These are phyloP conservation scores for Fusarium acutatum DNA, from an alignment of 2,329 filamentous ascomycete species.

Conservation along the genomic window DNA sequence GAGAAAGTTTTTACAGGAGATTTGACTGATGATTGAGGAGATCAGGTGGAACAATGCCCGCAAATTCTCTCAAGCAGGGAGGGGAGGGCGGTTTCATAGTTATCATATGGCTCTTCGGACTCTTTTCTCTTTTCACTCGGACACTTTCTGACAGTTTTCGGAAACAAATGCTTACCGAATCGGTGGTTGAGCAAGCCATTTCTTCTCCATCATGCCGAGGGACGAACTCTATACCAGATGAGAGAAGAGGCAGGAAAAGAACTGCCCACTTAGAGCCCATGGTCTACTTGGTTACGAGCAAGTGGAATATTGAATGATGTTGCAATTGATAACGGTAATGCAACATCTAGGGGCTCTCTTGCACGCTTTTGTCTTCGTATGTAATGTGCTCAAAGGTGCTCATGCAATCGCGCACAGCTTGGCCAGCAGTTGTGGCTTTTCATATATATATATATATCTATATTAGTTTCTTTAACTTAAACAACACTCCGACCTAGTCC, in stretches of 20 bases:
- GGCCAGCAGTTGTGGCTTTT: background rate
- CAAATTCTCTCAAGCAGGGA: background rate
- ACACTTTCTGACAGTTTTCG: background rate
- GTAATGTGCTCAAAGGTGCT: background rate
- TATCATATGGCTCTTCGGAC: background rate
- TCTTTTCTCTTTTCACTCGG: background rate
- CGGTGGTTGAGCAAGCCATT: background rate
- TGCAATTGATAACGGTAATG: background rate
- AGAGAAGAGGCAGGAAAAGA: background rate
- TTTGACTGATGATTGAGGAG: background rate
- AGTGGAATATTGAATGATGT: accelerated
- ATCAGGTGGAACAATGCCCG: background rate
- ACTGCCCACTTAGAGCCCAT: background rate
- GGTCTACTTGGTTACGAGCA: accelerated
- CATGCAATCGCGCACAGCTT: accelerated
- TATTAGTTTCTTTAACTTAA: accelerated
- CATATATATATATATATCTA: no score
- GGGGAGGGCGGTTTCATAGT: background rate
- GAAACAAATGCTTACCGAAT: accelerated
- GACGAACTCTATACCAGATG: no score
- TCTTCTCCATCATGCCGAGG: no score
- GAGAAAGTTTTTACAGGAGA: background rate
- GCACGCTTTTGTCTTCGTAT: background rate
- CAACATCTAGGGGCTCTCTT: background rate
- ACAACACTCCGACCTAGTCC: background rate